Evolutionary conservation across 805 yeast species (phyloP), one percentile per base, ranked within the genome.

Genomic region (Candida montana): DNA sequence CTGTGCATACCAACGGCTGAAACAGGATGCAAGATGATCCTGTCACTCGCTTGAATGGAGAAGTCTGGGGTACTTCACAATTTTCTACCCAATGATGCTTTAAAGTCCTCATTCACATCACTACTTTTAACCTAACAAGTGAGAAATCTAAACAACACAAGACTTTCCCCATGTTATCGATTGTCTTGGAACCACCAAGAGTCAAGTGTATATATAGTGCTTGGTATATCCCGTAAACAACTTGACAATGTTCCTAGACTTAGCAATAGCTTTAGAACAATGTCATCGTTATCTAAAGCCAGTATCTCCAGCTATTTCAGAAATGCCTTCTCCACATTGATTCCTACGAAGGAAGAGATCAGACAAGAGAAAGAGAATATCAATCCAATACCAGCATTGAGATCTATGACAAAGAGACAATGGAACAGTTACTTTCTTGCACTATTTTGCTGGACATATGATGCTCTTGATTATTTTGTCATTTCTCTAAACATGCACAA

Each of bases 301-400:
- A 26, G 29, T 11, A 26, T 26, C 11, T 26, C 29, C n/a, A 26
- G 29, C 29, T 26, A 26, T 26, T 26, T 26, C n/a, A 26, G 11
- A 26, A 26, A 26, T 26, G 29, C 29, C n/a, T 48, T 77, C 48
- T 61, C 81, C 0, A 67, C 74, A 2, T 62, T 81, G 21, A 59
- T 74, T 2, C 75, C 81, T 9, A 63, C 71, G 19, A 71, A 62
- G 42, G 74, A 67, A 30, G 58, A 62, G 41, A 55, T 54, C 47
- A 59, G 26, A 40, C 54, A 36, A 45, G 71, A 39, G 64, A 67
- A 58, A 51, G 51, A 42, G 69, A 67, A 41, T 52, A 45, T 79
- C 28, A 84, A 85, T 57, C 95, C 95, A 2, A 57, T 85, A 45
- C 78, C 79, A 2, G 75, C 77, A 20, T 64, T 83, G 21, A 57